Conservation (phyloP, 495 filamentous ascomycete genomes). For the Acidiella bohemica region DNA sequence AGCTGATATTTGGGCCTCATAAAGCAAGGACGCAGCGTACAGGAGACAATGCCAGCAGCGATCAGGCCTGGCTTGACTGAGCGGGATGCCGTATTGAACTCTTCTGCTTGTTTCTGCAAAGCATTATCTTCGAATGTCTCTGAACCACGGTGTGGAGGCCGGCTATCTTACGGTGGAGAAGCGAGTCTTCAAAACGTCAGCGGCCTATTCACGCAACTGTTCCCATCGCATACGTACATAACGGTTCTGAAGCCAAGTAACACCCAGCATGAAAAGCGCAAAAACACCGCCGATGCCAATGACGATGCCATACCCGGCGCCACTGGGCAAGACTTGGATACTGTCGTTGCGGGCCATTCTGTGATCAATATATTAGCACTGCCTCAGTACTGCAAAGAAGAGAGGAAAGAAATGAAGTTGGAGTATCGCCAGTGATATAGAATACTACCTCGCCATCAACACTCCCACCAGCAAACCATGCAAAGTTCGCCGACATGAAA, state of each 20-base stretch:
- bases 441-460: too few species aligned
- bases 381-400: too few species aligned
- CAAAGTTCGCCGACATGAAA: too few species aligned
- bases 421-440: too few species aligned
- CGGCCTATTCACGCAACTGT: background rate
- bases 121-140: too few species aligned
- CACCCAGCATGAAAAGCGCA: slow-evolving; percentile 32
- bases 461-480: too few species aligned
- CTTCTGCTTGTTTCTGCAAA: slow-evolving; percentile 31
- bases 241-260: slow-evolving; percentile 36
- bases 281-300: slow-evolving; percentile 38
- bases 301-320: slow-evolving; percentile 19
- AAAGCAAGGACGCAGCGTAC: background rate
- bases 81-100: slow-evolving; percentile 39
- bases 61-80: slow-evolving; percentile 38
- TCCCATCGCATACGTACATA: slow-evolving; percentile 17
- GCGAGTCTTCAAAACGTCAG: slow-evolving; percentile 16
- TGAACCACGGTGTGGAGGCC: too few species aligned
- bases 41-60: slow-evolving; percentile 34
- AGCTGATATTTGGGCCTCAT: background rate
- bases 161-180: too few species aligned
- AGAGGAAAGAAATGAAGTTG: too few species aligned
- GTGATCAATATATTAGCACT: too few species aligned
- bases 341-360: too few species aligned
- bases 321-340: slow-evolving; percentile 3